Evolutionary conservation across 441 rosid species (phyloP).

Genomic region (Gossypium armourianum): DNA sequence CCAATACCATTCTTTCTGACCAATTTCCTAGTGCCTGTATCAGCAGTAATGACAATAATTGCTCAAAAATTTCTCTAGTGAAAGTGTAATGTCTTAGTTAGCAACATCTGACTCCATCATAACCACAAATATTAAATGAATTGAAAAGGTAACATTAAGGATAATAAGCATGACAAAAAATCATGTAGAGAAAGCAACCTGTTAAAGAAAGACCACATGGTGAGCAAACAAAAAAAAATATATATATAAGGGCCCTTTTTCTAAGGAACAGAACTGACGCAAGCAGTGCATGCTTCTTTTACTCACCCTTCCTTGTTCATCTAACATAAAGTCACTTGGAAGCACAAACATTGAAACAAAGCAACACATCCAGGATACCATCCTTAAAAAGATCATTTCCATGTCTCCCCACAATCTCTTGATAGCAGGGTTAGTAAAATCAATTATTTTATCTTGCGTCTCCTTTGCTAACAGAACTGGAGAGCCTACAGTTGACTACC

Average conservation of each 20-base stretch:
- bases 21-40: not conserved
- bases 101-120: not conserved
- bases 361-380: not conserved
- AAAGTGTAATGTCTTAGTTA: slow-evolving; percentile 2
- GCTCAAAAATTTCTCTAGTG: not conserved
- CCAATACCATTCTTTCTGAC: not conserved
- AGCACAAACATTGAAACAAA: not conserved
- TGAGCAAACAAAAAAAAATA: not conserved
- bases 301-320: not conserved
- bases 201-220: not conserved
- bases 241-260: not conserved
- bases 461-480: not conserved
- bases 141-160: not conserved
- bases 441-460: not conserved
- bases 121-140: not conserved
- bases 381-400: not conserved
- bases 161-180: not conserved
- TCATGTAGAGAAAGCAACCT: not conserved
- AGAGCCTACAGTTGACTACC: not conserved
- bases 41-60: not conserved
- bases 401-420: not conserved
- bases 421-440: not conserved
- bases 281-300: not conserved
- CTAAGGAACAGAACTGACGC: not conserved
- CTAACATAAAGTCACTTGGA: not conserved